Base-by-base conservation (phyloP, 352 stramenopile species). In the Pythium oligandrum region DNA sequence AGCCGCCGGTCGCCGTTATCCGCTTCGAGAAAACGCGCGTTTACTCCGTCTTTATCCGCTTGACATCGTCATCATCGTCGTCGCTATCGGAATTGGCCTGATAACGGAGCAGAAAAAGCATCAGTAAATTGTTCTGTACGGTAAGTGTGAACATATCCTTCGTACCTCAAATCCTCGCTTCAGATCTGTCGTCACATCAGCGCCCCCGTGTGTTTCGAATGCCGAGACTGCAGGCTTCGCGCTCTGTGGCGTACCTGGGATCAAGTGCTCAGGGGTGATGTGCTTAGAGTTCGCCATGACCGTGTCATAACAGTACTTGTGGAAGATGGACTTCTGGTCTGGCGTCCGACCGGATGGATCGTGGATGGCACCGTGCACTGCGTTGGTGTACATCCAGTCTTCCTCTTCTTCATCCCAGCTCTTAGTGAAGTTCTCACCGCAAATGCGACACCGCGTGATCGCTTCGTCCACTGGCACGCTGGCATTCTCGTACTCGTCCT, bases 321-420 rank as follows among this genome's bases (percentile, higher is more conserved):
- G 84, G 59, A 95, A 93, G 45, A 95, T 95, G 3, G 83, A 92
- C 40, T 84, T 67, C 9, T 88, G 67, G 49, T 77, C 68, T 12
- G 58, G 49, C 26, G 71, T 68, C 10, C 69, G 66, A 2, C 70
- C 63, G 37, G 57, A 57, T 0, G 63, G 53, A 44, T 88, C 68
- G 54, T 89, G 76, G 44, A 94, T 88, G 47, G 70, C 83, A 6
- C 76, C 84, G n/a, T 78, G 63, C 32, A 94, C 78, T 1, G 84
- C 84, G 54, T 94, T 94, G 55, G 78, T 92, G 63, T 95, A 95
- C 83, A 95, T 90, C 84, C 84, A 95, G 34, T 95, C 84, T 48
- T 95, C 84, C 44, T 95, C 84, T 34, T 95, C 84, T 79, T 95
- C 84, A 40, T 93, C 78, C 80, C 81, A 95, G 58, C 80, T 89